These are phyloP conservation scores for Vaccinium corymbosum DNA, from an alignment of 148 eudicot species.

Conservation along the genomic window DNA sequence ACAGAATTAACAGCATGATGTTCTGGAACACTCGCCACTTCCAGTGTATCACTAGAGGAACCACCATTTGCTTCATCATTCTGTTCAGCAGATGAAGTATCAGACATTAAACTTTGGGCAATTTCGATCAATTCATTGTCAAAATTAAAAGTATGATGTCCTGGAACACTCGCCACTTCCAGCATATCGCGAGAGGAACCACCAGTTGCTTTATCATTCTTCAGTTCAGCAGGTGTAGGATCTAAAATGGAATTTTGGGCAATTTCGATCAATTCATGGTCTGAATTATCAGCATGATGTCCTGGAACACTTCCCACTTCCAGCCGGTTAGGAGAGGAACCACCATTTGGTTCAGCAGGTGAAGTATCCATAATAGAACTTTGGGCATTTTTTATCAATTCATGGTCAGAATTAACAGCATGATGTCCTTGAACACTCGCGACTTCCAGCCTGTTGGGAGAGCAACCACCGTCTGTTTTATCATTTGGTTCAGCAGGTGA, in stretches of 20 bases:
- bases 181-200: slow-evolving; percentile 11
- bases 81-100: slow-evolving; percentile 14
- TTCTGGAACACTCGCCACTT: slow-evolving; percentile 10
- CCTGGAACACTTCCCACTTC: slow-evolving; percentile 9
- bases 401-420: slow-evolving; percentile 18
- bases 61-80: slow-evolving; percentile 14
- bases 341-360: slow-evolving; percentile 5
- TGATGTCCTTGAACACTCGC: slow-evolving; percentile 9
- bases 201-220: slow-evolving; percentile 13
- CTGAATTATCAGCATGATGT: slow-evolving; percentile 15
- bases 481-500: slow-evolving; percentile 15
- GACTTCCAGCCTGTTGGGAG: slow-evolving; percentile 11
- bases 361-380: slow-evolving; percentile 30
- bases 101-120: slow-evolving; percentile 40
- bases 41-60: slow-evolving; percentile 13
- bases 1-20: slow-evolving; percentile 15
- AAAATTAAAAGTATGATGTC: slow-evolving; percentile 14
- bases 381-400: slow-evolving; percentile 16
- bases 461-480: slow-evolving; percentile 15
- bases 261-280: neutral
- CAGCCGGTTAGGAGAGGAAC: slow-evolving; percentile 14
- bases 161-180: slow-evolving; percentile 9
- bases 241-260: neutral
- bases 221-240: slow-evolving; percentile 10
- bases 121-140: slow-evolving; percentile 29